Evolutionary conservation across 73 alveolate genomes (phyloP).

Genomic region (Urostyla sp.): DNA sequence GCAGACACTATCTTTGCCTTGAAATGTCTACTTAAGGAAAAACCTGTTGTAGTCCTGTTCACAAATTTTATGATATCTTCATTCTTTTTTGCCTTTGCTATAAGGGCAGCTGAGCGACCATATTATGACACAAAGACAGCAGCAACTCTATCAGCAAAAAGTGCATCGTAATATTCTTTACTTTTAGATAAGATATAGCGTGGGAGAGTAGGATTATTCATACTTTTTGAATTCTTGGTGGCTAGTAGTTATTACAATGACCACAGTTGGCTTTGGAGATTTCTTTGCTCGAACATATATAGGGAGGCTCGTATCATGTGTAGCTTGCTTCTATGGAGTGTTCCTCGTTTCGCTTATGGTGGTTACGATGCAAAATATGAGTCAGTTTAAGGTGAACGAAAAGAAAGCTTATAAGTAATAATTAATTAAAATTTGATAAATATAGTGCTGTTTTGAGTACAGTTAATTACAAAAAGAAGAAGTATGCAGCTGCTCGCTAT

Average conservation of each 20-base stretch:
- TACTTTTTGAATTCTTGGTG: slow-evolving; percentile 60
- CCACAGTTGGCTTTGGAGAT: slow-evolving; percentile 90
- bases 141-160: neutral
- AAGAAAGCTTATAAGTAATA: slow-evolving; percentile 18
- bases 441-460: too few relatives aligned
- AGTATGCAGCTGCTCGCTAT: slow-evolving; percentile 29
- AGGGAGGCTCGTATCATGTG: slow-evolving; percentile 70
- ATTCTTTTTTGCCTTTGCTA: slow-evolving; percentile 54
- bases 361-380: slow-evolving; percentile 46
- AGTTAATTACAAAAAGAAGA: neutral
- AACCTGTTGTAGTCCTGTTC: slow-evolving; percentile 31
- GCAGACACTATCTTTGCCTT: slow-evolving; percentile 44
- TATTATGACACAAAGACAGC: slow-evolving; percentile 42
- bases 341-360: slow-evolving; percentile 69
- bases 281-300: slow-evolving; percentile 70
- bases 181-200: neutral
- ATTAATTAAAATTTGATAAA: too few relatives aligned
- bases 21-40: slow-evolving; percentile 25
- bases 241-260: slow-evolving; percentile 77
- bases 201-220: slow-evolving; percentile 39
- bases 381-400: slow-evolving; percentile 33
- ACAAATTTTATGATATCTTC: neutral
- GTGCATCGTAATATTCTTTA: neutral
- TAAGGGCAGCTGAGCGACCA: slow-evolving; percentile 52
- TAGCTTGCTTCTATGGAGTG: slow-evolving; percentile 72